phyloP scores from a whole-genome alignment of 2,329 filamentous ascomycete species.

The Colletotrichum sp. region DNA sequence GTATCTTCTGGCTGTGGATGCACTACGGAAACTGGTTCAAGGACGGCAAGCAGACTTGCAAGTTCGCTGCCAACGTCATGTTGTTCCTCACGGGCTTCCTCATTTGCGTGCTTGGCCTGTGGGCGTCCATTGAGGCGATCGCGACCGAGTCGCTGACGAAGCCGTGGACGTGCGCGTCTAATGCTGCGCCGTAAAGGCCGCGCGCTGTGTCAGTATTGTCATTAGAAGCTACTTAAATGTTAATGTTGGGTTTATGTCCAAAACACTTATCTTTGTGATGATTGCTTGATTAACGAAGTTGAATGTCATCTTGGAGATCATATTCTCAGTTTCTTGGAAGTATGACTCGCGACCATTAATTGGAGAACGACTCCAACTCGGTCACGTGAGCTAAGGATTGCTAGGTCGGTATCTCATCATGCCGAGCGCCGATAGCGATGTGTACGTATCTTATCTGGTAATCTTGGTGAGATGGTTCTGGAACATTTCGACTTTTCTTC shows the following conservation, averaged over 20 bases:
- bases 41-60: conserved; percentile 30
- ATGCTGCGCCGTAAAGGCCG: conserved; percentile 19
- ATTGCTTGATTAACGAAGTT: neutral
- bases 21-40: conserved; percentile 45
- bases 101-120: conserved; percentile 42
- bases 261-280: no score
- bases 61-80: conserved; percentile 35
- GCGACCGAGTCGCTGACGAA: conserved; percentile 29
- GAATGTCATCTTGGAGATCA: neutral
- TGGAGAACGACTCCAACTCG: neutral
- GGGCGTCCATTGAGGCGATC: conserved; percentile 43
- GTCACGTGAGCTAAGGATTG: neutral
- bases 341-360: neutral
- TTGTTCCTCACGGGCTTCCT: conserved; percentile 38
- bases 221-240: neutral
- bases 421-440: neutral
- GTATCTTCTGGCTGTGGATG: conserved; percentile 54
- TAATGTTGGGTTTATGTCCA: neutral
- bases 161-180: conserved; percentile 41
- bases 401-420: neutral
- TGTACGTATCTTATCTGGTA: neutral
- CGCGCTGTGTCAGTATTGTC: neutral
- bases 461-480: neutral
- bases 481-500: neutral
- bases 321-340: neutral